Base-by-base conservation (phyloP, 2,329 filamentous ascomycete genomes). In the Alternaria hordeiaustralica region DNA sequence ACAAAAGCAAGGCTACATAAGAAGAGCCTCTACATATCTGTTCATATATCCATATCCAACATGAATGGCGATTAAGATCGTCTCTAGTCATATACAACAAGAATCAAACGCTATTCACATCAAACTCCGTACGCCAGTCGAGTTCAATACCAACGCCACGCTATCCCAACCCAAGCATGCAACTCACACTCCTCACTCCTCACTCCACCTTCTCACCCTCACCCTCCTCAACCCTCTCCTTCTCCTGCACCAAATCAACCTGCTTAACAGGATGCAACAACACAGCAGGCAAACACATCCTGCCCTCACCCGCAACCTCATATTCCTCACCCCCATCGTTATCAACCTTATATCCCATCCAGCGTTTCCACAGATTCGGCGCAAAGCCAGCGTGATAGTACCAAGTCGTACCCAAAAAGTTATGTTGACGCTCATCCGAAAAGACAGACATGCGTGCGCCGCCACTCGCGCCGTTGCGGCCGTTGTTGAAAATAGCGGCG, bases 401-500 rank as follows among this genome's bases (percentile, higher is more conserved):
- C 83, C 85, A 87, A 3, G 80, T 86, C 10, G 82, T 83, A 2
- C 85, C 85, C 0, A 81, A 68, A 70, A 87, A 87, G 58, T 86
- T 86, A 66, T 86, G 84, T 74, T 87, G 84, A 1, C 84, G 72
- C 61, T 85, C 84, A 25, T 86, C 85, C 0, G 70, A 76, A 69
- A 86, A 87, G 7, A 86, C 82, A 18, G 75, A 81, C 4, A 82
- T 79, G n/a, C 84, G 78, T 5, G 82, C 82, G 2, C 83, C 84
- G 6, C 84, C 84, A 1, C 81, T 78, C 8, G 84, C 83, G 44
- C 84, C 84, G 55, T 87, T 85, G 4, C 84, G 77, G 0, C 86
- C 86, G 47, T 84, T 85, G 71, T 88, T 88, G 76, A 87, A 87
- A 43, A 87, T 84, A 5, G 84, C 83, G 0, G 85, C 82, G 6